Evolutionary conservation across 257 asterid species (phyloP), one percentile per base, ranked within the genome.

Genomic region (Rubia yunnanensis): DNA sequence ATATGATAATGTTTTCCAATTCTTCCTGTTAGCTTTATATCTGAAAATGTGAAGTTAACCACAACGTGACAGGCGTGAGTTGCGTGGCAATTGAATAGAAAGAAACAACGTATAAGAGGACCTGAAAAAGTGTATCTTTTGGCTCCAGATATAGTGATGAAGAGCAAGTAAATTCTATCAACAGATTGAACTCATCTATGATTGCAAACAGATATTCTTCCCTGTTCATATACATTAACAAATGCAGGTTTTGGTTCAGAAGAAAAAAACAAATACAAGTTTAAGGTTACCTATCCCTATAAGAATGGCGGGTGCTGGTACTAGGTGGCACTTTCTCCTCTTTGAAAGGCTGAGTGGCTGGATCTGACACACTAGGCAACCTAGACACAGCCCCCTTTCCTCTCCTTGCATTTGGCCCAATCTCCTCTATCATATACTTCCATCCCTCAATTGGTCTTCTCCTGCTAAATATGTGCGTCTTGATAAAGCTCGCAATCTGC

Each of bases 341-440:
- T 70, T 68, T 85, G 71, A 83, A 86, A 70, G 96, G 96, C 55
- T 83, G 95, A 64, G 92, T 90, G 8, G 97, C 81, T 65, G 86
- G 88, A 78, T 89, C 99, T 1, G 96, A 72, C 28, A 92, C 82
- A 52, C 83, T 86, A 28, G 97, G 77, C 59, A 86, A 59, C 78
- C 97, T 88, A 5, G 94, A 74, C 36, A 83, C 97, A 30, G 94
- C 85, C 8, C 96, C 99, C 71, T 84, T 85, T 58, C 96, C 88
- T 82, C 67, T 86, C 83, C 74, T 86, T 6, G 99, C 86, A 73
- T 92, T 89, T 11, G 96, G 97, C 32, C 97, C 99, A 8, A 87
- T 87, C 62, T 76, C 92, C 65, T 92, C 99, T 46, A 92, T 92
- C 97, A 92, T 89, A 83, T 86, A 85, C 78, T 84, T 92, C 97